Evolutionary conservation across 768 basidiomycete species (phyloP), one percentile per base, ranked within the genome.

Genomic region (Lyophyllum atratum): DNA sequence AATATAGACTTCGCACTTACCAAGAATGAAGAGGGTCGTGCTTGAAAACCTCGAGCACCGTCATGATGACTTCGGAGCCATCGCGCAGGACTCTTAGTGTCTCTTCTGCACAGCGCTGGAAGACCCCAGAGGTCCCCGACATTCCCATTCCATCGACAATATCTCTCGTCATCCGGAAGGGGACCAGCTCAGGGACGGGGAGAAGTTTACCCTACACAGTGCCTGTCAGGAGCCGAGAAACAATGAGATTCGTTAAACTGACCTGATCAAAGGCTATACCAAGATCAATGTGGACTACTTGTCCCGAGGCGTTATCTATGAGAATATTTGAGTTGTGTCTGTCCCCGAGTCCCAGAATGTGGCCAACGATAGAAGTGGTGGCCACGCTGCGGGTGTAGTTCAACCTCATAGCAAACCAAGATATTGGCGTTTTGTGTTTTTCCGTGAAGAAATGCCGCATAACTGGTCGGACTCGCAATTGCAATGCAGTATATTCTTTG

Each of bases 241-340:
- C 12, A 25, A 37, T 44, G 26, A 3, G 40, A 47, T 24, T 48
- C 40, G 29, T 33, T 28, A 31, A 39, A 49, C 79, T 62, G 59
- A 92, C 93, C 76, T 93, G 93, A 58, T 97, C 97, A 71, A 99
- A 98, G 0, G 95, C 94, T 57, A 98, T 94, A 1, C 96, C 96
- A 1, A 98, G 78, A 71, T 99, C 96, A 52, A 99, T 99, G 69
- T 97, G 95, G 7, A 98, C 86, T 44, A 95, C 80, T 66, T 98
- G 93, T 15, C 96, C 96, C 9, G 84, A 86, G 25, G 70, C 70
- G 47, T 84, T 83, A 70, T 98, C 95, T 44, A 98, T 76, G 44
- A 99, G 78, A 64, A 99, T 96, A 71, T 99, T 99, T 42, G 90
- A 89, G 6, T 82, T 81, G 68, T 99, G 96, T 12, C 96, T 84